These are phyloP conservation scores for Chaetomium cochliodes DNA, from an alignment of 495 filamentous ascomycete species.

Conservation along the genomic window DNA sequence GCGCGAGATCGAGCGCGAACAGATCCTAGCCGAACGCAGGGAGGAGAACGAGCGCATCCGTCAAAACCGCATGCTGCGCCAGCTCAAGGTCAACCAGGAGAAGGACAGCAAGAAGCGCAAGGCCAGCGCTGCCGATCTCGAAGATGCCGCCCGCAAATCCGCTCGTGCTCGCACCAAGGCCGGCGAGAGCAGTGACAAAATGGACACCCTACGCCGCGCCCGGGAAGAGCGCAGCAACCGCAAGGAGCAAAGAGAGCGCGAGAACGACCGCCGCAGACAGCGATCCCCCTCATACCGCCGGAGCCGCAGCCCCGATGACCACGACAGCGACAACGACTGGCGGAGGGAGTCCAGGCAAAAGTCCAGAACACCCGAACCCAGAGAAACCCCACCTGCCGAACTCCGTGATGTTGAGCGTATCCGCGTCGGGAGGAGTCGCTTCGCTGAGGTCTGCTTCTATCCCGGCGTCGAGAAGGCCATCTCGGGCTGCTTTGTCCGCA, in stretches of 20 bases:
- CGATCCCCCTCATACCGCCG: slow-evolving; percentile 44
- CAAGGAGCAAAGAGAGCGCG: slow-evolving; percentile 67
- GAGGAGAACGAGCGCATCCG: slow-evolving; percentile 73
- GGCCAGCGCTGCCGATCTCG: slow-evolving; percentile 68
- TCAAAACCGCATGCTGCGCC: slow-evolving; percentile 82
- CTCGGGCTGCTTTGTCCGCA: slow-evolving; percentile 72
- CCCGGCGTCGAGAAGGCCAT: slow-evolving; percentile 83
- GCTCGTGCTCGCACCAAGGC: slow-evolving; percentile 80
- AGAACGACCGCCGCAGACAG: slow-evolving; percentile 59
- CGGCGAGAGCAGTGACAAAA: slow-evolving; percentile 70
- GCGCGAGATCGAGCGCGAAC: slow-evolving; percentile 86
- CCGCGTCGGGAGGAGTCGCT: slow-evolving; percentile 75
- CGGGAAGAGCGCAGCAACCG: slow-evolving; percentile 81
- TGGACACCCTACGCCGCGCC: slow-evolving; percentile 79
- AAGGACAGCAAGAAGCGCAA: slow-evolving; percentile 75
- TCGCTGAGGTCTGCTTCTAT: slow-evolving; percentile 84
- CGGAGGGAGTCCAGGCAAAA: slow-evolving; percentile 43
- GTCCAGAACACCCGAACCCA: slow-evolving; percentile 49
- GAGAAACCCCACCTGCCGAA: slow-evolving; percentile 56
- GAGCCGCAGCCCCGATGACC: slow-evolving; percentile 64
- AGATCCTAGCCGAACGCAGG: slow-evolving; percentile 84
- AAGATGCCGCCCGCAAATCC: slow-evolving; percentile 72
- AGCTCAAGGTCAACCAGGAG: slow-evolving; percentile 67
- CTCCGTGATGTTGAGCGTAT: slow-evolving; percentile 79
- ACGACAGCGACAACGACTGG: slow-evolving; percentile 79